Evolutionary conservation across 352 stramenopile species (phyloP).

Genomic region (Pelagophyceae sp.): DNA sequence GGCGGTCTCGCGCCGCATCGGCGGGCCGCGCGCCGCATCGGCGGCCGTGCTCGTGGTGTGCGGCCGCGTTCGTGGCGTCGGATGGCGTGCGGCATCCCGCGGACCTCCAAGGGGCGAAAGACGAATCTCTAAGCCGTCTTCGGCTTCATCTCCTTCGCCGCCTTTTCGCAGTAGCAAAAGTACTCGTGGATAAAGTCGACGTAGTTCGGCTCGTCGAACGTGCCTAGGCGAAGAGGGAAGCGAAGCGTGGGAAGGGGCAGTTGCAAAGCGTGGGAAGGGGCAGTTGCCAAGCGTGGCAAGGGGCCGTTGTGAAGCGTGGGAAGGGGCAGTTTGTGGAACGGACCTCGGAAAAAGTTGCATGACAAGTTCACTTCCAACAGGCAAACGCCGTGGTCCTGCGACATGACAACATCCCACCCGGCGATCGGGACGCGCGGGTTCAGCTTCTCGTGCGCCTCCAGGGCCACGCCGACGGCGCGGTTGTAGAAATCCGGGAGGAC

Average conservation of each 20-base stretch:
- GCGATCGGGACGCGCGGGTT: slow-evolving; percentile 80
- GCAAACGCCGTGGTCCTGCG: slow-evolving; percentile 34
- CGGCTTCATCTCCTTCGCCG: slow-evolving; percentile 4
- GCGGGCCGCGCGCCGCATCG: no score
- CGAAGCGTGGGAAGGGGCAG: no score
- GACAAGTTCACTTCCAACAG: slow-evolving; percentile 77
- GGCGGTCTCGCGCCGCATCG: no score
- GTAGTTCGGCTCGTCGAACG: slow-evolving; percentile 72
- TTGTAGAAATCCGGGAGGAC: slow-evolving; percentile 30
- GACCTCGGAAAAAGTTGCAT: slow-evolving; percentile 84
- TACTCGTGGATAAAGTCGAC: slow-evolving; percentile 72
- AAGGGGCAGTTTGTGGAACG: no score
- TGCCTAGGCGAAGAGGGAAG: slow-evolving; percentile 19
- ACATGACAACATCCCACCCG: slow-evolving; percentile 82
- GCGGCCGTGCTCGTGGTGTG: no score
- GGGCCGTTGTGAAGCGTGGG: no score
- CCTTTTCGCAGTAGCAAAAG: slow-evolving; percentile 50
- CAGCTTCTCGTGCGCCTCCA: slow-evolving; percentile 73
- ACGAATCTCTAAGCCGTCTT: no score
- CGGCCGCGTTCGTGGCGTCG: no score
- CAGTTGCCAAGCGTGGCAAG: no score
- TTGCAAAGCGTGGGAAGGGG: no score
- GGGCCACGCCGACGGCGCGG: slow-evolving; percentile 60
- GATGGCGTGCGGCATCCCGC: no score
- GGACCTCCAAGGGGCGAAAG: no score